Conservation (phyloP, 352 stramenopile genomes). For the Globisporangium parvum region DNA sequence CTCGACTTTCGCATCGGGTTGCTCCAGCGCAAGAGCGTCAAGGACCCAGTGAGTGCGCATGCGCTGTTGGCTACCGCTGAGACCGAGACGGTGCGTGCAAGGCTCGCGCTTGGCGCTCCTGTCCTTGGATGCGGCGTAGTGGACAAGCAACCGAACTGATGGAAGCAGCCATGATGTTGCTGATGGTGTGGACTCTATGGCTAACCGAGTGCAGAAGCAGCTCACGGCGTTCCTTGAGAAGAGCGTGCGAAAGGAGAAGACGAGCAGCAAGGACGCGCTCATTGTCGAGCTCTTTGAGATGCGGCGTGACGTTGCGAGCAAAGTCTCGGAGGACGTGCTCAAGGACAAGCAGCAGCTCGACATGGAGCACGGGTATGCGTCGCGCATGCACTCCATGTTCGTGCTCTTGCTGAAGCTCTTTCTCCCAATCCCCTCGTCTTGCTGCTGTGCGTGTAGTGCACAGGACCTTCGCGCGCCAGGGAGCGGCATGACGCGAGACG, state of each 20-base stretch:
- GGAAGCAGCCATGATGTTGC: not conserved
- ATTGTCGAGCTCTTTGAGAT: constrained; percentile 60
- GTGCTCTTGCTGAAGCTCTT: too few relatives aligned
- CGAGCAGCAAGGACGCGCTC: constrained; percentile 34
- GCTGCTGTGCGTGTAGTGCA: not conserved
- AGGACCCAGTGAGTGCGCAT: constrained; percentile 11
- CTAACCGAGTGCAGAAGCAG: constrained; percentile 23
- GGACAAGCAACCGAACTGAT: too few relatives aligned
- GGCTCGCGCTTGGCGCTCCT: not conserved
- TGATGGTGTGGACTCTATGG: not conserved
- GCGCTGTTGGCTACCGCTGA: constrained; percentile 17
- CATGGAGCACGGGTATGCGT: constrained; percentile 45
- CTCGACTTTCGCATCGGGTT: constrained; percentile 54
- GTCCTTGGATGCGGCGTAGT: not conserved
- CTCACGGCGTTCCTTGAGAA: constrained; percentile 56
- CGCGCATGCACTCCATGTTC: too few relatives aligned
- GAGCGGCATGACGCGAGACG: constrained; percentile 31
- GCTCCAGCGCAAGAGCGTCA: constrained; percentile 18
- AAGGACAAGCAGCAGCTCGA: constrained; percentile 61
- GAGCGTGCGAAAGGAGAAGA: constrained; percentile 61
- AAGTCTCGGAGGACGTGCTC: constrained; percentile 66
- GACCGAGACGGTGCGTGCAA: constrained; percentile 27
- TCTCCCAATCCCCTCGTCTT: not conserved
- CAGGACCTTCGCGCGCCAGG: constrained; percentile 5
- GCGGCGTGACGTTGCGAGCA: constrained; percentile 57